Evolutionary conservation across 2,329 filamentous ascomycete genomes (phyloP).

Genomic region (Ramularia endophylla): DNA sequence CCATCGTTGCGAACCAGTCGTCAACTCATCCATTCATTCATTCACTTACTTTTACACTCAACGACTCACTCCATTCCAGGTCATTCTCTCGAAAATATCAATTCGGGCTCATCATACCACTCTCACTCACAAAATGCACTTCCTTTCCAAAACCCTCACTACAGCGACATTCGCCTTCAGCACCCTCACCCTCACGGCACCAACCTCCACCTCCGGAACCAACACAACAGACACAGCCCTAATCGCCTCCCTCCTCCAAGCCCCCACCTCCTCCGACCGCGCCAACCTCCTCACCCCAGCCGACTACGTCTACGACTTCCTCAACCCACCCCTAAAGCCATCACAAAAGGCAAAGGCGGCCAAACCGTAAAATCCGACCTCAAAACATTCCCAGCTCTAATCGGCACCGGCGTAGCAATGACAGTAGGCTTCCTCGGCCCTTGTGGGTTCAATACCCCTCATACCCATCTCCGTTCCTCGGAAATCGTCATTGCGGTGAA

Average conservation of each 20-base stretch:
- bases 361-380: conserved; percentile 50
- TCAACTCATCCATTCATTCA: too few relatives aligned
- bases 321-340: conserved; percentile 16
- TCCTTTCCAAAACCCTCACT: too few relatives aligned
- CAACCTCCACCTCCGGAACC: conserved; percentile 6
- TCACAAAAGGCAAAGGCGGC: conserved; percentile 40
- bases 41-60: too few relatives aligned
- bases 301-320: conserved; percentile 41
- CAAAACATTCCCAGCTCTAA: conserved; percentile 52
- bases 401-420: conserved; percentile 47
- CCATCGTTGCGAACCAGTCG: too few relatives aligned
- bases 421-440: too few relatives aligned
- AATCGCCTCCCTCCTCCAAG: conserved; percentile 11
- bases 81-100: too few relatives aligned
- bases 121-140: too few relatives aligned
- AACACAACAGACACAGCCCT: conserved; percentile 6
- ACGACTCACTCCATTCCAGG: too few relatives aligned
- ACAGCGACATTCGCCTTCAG: neutral
- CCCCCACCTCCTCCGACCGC: conserved; percentile 34
- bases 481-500: too few relatives aligned
- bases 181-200: conserved; percentile 3
- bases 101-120: too few relatives aligned
- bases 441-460: too few relatives aligned
- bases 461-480: too few relatives aligned
- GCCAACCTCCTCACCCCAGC: conserved; percentile 33